phyloP scores from a whole-genome alignment of 179 eudicot species.

The Nepenthes alata region DNA sequence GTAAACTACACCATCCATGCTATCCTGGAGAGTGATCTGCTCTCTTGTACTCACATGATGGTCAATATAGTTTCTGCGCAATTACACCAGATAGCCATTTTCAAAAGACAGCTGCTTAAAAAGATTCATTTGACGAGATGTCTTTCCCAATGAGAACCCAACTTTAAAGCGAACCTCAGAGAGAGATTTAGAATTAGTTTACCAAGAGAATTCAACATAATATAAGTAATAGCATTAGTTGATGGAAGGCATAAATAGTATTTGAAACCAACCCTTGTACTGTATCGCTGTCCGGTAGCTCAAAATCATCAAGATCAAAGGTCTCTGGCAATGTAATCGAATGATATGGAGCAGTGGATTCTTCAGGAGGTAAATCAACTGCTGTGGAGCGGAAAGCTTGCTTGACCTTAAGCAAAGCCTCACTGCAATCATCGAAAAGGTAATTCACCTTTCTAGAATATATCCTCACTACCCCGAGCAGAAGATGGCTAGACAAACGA shows the following conservation, averaged over 20 bases:
- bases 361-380: constrained; percentile 97
- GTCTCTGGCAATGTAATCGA: constrained; percentile 97
- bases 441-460: constrained; percentile 86
- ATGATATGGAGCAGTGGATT: constrained; percentile 95
- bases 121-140: no score
- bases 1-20: constrained; percentile 75
- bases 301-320: constrained; percentile 98
- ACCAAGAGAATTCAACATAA: background rate
- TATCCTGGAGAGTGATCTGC: constrained; percentile 93
- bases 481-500: constrained; percentile 92
- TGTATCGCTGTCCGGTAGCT: constrained; percentile 69
- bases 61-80: constrained; percentile 75
- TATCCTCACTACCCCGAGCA: constrained; percentile 98
- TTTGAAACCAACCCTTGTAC: constrained; percentile 51
- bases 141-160: no score
- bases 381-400: constrained; percentile 98
- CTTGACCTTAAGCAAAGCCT: constrained; percentile 85
- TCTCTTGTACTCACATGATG: constrained; percentile 95
- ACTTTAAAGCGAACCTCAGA: no score
- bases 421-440: constrained; percentile 97
- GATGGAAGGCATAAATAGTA: background rate
- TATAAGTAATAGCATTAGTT: background rate
- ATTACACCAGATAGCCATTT: background rate
- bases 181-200: no score
- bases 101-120: no score